Percentiles rank a stretch among this genome's conserved stretches.
Conservation (phyloP, 352 stramenopile species). For the Phytophthora sojae region DNA sequence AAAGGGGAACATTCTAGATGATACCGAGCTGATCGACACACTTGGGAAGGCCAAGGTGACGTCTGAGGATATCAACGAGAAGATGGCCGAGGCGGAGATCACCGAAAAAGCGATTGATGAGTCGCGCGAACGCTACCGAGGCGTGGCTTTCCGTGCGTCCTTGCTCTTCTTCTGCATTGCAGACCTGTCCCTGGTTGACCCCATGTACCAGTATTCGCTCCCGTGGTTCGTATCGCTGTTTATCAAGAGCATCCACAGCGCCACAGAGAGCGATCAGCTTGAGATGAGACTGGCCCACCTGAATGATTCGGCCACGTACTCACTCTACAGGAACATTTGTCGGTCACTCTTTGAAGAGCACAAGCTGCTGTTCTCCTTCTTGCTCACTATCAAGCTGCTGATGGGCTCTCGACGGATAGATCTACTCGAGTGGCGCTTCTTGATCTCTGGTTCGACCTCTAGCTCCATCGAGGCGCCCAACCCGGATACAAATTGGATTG, state of each 20-base stretch:
- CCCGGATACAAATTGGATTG: slow-evolving; percentile 67
- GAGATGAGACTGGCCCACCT: slow-evolving; percentile 86
- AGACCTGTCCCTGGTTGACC: slow-evolving; percentile 91
- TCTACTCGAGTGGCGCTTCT: slow-evolving; percentile 92
- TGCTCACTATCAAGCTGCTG: slow-evolving; percentile 90
- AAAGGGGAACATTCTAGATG: slow-evolving; percentile 94
- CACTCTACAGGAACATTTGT: slow-evolving; percentile 95
- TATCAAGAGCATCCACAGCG: slow-evolving; percentile 86
- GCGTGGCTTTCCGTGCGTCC: slow-evolving; percentile 90
- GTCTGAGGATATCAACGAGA: slow-evolving; percentile 93
- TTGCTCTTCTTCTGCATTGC: slow-evolving; percentile 94
- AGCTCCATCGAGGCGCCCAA: slow-evolving; percentile 81
- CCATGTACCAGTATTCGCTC: slow-evolving; percentile 96
- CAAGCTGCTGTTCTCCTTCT: slow-evolving; percentile 95
- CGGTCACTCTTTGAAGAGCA: slow-evolving; percentile 94
- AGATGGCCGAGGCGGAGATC: slow-evolving; percentile 92
- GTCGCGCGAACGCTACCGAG: slow-evolving; percentile 89
- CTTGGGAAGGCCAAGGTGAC: slow-evolving; percentile 93
- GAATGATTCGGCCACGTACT: slow-evolving; percentile 94
- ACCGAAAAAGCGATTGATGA: slow-evolving; percentile 94
- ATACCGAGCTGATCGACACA: slow-evolving; percentile 94
- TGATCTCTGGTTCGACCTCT: slow-evolving; percentile 89
- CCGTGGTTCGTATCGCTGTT: slow-evolving; percentile 95
- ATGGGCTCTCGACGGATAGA: slow-evolving; percentile 86
- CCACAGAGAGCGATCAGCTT: slow-evolving; percentile 86